Percentiles rank a stretch among this genome's conserved stretches.
These are phyloP conservation scores for Colletotrichum filicis DNA, from an alignment of 2,329 filamentous ascomycete genomes.

Conservation along the genomic window DNA sequence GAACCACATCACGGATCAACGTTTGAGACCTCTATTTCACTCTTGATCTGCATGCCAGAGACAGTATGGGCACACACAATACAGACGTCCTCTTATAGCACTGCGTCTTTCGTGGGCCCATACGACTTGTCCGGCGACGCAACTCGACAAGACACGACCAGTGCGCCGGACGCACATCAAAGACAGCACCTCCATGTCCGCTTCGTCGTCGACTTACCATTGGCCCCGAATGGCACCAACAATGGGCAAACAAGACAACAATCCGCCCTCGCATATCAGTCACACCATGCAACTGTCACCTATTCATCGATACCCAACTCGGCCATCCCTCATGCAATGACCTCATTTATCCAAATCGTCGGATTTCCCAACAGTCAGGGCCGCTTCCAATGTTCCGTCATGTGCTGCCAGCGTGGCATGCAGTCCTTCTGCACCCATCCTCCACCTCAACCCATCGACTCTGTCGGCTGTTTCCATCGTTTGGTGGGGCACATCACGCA, in stretches of 20 bases:
- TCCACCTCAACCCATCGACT: constrained; percentile 26
- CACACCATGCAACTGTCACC: constrained; percentile 1
- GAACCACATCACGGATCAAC: constrained; percentile 18
- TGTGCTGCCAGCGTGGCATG: constrained; percentile 38
- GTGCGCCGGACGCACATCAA: neutral
- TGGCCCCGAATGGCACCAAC: constrained; percentile 2
- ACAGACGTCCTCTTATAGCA: neutral
- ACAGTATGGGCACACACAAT: constrained; percentile 8
- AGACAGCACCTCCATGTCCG: neutral
- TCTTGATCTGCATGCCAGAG: constrained; percentile 13
- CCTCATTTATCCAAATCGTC: constrained; percentile 34
- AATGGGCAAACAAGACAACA: constrained; percentile 29
- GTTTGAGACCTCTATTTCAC: neutral
- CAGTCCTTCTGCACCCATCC: constrained; percentile 28
- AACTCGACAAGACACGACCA: neutral
- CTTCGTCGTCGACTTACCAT: neutral
- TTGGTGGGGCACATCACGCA: constrained; percentile 24
- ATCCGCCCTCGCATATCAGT: neutral
- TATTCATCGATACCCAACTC: constrained; percentile 30
- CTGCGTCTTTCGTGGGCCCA: constrained; percentile 10
- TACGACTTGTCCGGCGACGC: constrained; percentile 18
- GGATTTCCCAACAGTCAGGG: constrained; percentile 27
- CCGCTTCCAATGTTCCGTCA: constrained; percentile 10
- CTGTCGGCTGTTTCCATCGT: constrained; percentile 35
- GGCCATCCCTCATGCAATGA: constrained; percentile 24